Conservation (phyloP, 73 alveolate genomes). For the Paramecium pentaurelia region DNA sequence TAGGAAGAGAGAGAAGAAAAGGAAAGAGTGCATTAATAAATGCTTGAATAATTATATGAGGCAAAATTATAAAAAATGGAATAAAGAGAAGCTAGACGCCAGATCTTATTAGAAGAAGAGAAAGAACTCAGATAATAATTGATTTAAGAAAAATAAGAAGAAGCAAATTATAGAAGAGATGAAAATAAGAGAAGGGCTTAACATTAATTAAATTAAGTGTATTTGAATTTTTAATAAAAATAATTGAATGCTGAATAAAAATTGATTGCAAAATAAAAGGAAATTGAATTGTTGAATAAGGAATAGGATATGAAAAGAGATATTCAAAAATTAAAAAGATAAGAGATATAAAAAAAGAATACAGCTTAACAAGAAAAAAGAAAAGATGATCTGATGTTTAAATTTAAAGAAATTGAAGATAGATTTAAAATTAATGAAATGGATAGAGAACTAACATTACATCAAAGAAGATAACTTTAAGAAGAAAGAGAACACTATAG, state of each 20-base stretch:
- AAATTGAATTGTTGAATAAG: neutral
- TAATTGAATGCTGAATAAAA: neutral
- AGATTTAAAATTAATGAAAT: neutral
- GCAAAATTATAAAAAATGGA: neutral
- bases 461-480: neutral
- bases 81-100: neutral
- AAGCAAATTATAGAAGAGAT: slow-evolving; percentile 8
- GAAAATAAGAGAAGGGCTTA: neutral
- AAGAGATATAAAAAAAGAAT: neutral
- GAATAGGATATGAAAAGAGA: neutral
- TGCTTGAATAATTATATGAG: slow-evolving; percentile 11
- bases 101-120: neutral
- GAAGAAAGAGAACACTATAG: slow-evolving; percentile 15
- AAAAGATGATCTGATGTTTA: neutral
- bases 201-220: neutral
- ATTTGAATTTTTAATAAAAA: neutral
- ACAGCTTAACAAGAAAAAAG: neutral
- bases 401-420: slow-evolving; percentile 6
- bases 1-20: neutral
- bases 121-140: neutral
- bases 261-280: neutral
- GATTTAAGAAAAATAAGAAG: neutral
- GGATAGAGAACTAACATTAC: neutral
- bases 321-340: neutral
- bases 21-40: neutral